phyloP scores from a whole-genome alignment of 192 early-diverging fungal species.

The Pilobolus umbonatus region DNA sequence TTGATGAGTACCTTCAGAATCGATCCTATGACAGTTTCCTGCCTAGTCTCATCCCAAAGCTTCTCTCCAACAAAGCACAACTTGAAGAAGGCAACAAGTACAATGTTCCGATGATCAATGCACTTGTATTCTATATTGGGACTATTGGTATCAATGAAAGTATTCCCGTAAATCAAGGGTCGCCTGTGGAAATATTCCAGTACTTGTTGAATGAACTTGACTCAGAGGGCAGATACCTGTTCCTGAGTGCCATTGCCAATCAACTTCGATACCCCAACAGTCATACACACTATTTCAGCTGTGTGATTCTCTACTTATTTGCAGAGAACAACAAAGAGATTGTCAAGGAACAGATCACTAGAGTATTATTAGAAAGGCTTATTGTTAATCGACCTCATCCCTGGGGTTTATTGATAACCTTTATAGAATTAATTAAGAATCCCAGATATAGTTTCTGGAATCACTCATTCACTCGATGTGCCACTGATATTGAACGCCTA shows the following conservation, averaged over 20 bases:
- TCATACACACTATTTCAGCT: constrained; percentile 94
- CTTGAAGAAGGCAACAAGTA: constrained; percentile 55
- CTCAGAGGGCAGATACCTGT: constrained; percentile 82
- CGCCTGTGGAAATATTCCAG: constrained; percentile 82
- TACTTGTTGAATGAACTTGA: constrained; percentile 71
- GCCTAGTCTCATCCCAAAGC: constrained; percentile 46
- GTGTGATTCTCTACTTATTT: constrained; percentile 84
- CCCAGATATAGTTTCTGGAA: constrained; percentile 63
- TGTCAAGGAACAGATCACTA: constrained; percentile 92
- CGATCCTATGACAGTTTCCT: constrained; percentile 53
- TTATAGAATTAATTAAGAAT: constrained; percentile 96
- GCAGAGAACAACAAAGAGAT: constrained; percentile 68
- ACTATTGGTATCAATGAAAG: constrained; percentile 67
- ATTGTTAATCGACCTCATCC: constrained; percentile 97
- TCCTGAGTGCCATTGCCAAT: constrained; percentile 90
- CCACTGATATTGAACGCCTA: constrained; percentile 77
- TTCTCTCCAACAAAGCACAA: too few species aligned
- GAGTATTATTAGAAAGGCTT: constrained; percentile 90
- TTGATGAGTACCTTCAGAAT: constrained; percentile 68
- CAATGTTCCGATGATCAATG: constrained; percentile 78
- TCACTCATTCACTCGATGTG: constrained; percentile 56
- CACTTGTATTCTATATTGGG: constrained; percentile 86
- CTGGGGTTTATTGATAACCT: constrained; percentile 95
- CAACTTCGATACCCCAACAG: constrained; percentile 96
- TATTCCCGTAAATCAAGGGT: constrained; percentile 51